Evolutionary conservation across 2,329 filamentous ascomycete species (phyloP).

Genomic region (Leptographium procerum): DNA sequence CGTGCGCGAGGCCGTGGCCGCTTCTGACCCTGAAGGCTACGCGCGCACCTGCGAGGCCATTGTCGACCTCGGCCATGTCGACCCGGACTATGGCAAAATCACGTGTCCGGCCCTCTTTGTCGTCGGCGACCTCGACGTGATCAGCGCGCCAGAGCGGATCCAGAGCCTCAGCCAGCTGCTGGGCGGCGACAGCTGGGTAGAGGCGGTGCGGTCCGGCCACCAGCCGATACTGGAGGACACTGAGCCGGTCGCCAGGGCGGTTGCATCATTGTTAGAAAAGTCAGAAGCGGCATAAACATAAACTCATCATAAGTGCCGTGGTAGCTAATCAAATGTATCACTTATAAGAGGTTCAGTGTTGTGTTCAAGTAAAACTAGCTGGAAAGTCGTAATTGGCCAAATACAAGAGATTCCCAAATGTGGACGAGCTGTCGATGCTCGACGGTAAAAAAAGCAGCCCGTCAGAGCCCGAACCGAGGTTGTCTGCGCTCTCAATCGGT

Average conservation of each 20-base stretch:
- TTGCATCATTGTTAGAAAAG: constrained; percentile 1
- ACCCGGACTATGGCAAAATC: constrained; percentile 21
- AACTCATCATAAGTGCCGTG: not conserved
- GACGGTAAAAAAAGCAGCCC: constrained; percentile 10
- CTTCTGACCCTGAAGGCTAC: constrained; percentile 20
- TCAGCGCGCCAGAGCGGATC: constrained; percentile 18
- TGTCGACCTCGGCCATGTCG: constrained; percentile 18
- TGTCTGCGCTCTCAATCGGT: not conserved
- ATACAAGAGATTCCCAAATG: constrained; percentile 16
- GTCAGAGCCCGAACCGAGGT: not conserved
- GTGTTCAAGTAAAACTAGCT: too few relatives aligned
- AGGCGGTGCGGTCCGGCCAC: constrained; percentile 9
- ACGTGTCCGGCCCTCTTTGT: constrained; percentile 19
- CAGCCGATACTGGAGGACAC: constrained; percentile 11
- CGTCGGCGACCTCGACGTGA: constrained; percentile 20
- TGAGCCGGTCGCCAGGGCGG: not conserved
- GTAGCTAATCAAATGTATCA: not conserved
- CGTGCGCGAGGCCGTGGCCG: constrained; percentile 19
- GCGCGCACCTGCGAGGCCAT: constrained; percentile 20
- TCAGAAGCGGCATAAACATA: not conserved
- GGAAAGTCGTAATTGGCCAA: constrained; percentile 15
- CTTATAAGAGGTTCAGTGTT: too few relatives aligned
- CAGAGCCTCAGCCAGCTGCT: constrained; percentile 17
- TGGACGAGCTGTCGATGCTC: constrained; percentile 6
- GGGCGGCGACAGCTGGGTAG: constrained; percentile 17